Conservation (phyloP, 2,329 filamentous ascomycete species). For the Ophioceras dolichostomum region DNA sequence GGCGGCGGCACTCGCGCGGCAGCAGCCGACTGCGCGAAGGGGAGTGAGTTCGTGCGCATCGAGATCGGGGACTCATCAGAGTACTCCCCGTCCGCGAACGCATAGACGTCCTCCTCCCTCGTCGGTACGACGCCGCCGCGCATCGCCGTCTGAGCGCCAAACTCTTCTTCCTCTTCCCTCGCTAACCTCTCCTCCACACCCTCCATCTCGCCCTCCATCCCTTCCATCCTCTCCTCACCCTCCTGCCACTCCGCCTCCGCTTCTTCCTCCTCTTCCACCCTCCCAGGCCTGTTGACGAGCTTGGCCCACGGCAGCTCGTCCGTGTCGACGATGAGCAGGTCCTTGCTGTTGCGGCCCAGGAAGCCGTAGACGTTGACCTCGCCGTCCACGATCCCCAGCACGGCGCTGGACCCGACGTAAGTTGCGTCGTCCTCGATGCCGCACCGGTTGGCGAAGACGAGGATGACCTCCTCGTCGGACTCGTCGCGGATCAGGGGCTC, state of each 20-base stretch:
- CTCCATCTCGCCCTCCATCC: background rate
- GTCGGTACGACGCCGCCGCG: no score
- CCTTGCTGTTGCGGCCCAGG: conserved; percentile 57
- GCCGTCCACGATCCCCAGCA: conserved; percentile 53
- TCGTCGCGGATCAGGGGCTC: conserved; percentile 48
- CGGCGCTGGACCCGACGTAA: conserved; percentile 64
- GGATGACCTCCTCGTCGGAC: conserved; percentile 44
- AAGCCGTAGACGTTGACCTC: conserved; percentile 58
- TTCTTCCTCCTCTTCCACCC: background rate
- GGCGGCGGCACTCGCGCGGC: no score
- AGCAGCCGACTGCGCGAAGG: no score
- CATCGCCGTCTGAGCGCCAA: no score
- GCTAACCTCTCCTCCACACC: background rate
- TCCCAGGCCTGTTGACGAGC: conserved; percentile 17
- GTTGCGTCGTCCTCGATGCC: conserved; percentile 53
- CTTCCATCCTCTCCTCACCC: background rate
- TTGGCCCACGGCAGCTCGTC: conserved; percentile 28
- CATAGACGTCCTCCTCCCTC: no score
- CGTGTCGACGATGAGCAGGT: conserved; percentile 57
- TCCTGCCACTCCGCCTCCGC: background rate
- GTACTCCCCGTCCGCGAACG: no score
- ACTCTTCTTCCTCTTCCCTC: no score
- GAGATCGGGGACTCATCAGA: no score
- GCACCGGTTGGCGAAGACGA: conserved; percentile 60
- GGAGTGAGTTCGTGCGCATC: no score